phyloP scores from a whole-genome alignment of 306 rosid species.

The Begonia loranthoides region DNA sequence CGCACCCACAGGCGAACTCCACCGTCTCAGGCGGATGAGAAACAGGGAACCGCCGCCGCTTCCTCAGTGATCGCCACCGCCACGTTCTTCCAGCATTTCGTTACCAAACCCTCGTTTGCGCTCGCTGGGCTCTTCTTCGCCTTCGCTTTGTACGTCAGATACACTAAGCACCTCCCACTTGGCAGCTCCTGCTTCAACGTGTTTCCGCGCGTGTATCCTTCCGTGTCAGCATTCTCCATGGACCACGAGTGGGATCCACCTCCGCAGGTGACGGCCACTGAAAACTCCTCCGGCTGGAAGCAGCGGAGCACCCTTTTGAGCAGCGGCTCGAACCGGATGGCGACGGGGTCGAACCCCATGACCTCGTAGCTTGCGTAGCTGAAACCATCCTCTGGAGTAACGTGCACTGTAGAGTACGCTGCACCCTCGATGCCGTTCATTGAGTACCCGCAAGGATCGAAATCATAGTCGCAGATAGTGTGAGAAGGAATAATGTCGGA shows the following conservation, averaged over 20 bases:
- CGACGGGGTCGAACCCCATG: slow-evolving; percentile 18
- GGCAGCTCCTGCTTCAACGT: slow-evolving; percentile 31
- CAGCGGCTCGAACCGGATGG: slow-evolving; percentile 4
- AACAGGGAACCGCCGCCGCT: slow-evolving; percentile 14
- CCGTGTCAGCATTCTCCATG: slow-evolving; percentile 18
- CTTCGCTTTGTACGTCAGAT: slow-evolving; percentile 12
- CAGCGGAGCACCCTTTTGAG: slow-evolving; percentile 22
- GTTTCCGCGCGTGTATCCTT: slow-evolving; percentile 29
- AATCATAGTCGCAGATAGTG: slow-evolving; percentile 39
- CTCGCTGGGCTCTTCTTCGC: slow-evolving; percentile 8
- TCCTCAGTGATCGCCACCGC: slow-evolving; percentile 4
- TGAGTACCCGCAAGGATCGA: slow-evolving; percentile 56
- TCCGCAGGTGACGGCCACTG: slow-evolving; percentile 31
- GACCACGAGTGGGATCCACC: slow-evolving; percentile 15
- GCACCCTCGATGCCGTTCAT: slow-evolving; percentile 52
- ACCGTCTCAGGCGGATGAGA: neutral
- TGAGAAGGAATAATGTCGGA: slow-evolving; percentile 24
- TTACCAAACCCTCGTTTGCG: neutral
- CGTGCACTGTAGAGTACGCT: slow-evolving; percentile 48
- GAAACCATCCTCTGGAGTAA: slow-evolving; percentile 57
- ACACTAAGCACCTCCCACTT: slow-evolving; percentile 28
- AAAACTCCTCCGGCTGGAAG: slow-evolving; percentile 29
- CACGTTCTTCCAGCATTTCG: slow-evolving; percentile 7
- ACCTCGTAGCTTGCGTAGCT: slow-evolving; percentile 54
- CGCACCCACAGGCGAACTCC: neutral